Evolutionary conservation across 805 yeast species (phyloP).

Genomic region (Debaryomyces maramus): DNA sequence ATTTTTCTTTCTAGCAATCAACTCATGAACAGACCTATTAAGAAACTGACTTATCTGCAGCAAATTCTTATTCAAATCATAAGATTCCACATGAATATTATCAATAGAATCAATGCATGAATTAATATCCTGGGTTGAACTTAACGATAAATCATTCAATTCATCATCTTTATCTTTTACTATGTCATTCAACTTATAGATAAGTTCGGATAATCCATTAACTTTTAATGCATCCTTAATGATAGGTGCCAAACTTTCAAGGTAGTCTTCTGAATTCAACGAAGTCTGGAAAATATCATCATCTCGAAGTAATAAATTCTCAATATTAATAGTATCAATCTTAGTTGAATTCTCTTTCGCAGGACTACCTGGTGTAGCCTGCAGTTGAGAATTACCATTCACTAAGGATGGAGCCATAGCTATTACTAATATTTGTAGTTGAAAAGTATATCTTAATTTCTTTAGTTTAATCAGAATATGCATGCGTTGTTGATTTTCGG

Average conservation of each 20-base stretch:
- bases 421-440: neutral
- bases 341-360: constrained; percentile 6
- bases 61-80: constrained; percentile 55
- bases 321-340: constrained; percentile 32
- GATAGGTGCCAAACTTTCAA: constrained; percentile 79
- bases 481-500: neutral
- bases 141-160: constrained; percentile 60
- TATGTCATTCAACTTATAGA: constrained; percentile 54
- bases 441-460: neutral
- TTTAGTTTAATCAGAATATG: no score
- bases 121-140: constrained; percentile 56
- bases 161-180: constrained; percentile 63
- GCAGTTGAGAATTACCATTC: constrained; percentile 5
- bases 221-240: constrained; percentile 60
- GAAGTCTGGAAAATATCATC: constrained; percentile 48
- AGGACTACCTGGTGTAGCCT: constrained; percentile 2
- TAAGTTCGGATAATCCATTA: constrained; percentile 55
- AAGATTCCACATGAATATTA: constrained; percentile 57
- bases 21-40: constrained; percentile 62
- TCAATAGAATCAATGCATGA: constrained; percentile 64
- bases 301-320: constrained; percentile 38
- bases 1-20: constrained; percentile 61
- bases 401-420: constrained; percentile 12
- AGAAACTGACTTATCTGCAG: constrained; percentile 56
- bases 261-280: constrained; percentile 61